Evolutionary conservation across 1,284 basidiomycete species (phyloP).

Genomic region (Boletellus deceptivus): DNA sequence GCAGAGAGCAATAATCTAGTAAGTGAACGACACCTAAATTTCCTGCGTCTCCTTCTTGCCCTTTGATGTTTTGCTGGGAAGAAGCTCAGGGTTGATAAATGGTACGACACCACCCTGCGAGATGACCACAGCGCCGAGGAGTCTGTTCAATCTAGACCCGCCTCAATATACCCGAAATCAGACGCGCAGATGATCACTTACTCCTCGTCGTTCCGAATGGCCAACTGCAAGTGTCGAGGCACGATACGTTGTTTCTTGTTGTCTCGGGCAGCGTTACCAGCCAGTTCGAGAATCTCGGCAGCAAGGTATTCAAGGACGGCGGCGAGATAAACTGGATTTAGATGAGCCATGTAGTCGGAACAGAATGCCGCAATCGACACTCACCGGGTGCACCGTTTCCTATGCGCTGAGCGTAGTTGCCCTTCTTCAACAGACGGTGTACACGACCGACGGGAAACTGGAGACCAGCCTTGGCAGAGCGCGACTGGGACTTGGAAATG

Average conservation of each 20-base stretch:
- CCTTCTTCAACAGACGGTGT: constrained; percentile 73
- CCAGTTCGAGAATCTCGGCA: constrained; percentile 76
- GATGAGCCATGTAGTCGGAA: not conserved
- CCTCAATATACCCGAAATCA: not conserved
- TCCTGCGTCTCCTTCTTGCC: constrained; percentile 35
- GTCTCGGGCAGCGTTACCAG: constrained; percentile 67
- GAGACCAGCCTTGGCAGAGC: constrained; percentile 83
- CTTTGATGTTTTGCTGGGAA: constrained; percentile 48
- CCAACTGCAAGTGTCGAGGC: constrained; percentile 85
- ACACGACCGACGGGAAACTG: constrained; percentile 84
- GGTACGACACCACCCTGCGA: constrained; percentile 90
- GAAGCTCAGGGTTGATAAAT: constrained; percentile 44
- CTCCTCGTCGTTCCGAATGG: constrained; percentile 87
- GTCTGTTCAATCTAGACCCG: constrained; percentile 53
- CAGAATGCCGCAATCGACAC: constrained; percentile 9
- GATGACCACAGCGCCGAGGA: constrained; percentile 82
- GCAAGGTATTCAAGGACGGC: constrained; percentile 73
- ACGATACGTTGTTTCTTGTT: constrained; percentile 86
- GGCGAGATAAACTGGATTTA: constrained; percentile 66
- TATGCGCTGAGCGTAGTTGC: constrained; percentile 69
- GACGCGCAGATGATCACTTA: constrained; percentile 33
- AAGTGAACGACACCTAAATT: constrained; percentile 19
- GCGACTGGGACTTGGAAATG: constrained; percentile 57
- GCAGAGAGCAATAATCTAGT: constrained; percentile 20
- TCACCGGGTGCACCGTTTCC: constrained; percentile 57